Conservation (phyloP, 1,284 basidiomycete genomes). For the Apiotrichum brassicae region DNA sequence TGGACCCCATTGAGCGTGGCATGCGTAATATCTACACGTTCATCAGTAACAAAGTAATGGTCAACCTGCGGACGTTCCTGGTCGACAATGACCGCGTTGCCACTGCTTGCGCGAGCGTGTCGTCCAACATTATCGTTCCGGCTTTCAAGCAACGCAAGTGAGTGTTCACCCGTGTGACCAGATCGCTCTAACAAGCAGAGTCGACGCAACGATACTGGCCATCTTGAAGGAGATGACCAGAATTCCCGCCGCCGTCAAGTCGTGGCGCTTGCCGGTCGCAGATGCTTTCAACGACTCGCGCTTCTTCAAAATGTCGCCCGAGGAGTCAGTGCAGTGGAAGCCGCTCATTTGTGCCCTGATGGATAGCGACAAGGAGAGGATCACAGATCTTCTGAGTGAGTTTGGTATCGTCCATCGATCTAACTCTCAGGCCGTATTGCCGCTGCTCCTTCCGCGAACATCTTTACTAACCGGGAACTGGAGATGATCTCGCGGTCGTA, state of each 20-base stretch:
- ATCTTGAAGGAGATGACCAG: constrained; percentile 72
- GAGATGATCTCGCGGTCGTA: constrained; percentile 85
- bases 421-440: constrained; percentile 64
- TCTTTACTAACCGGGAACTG: constrained; percentile 91
- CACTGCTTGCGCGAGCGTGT: constrained; percentile 69
- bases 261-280: constrained; percentile 72
- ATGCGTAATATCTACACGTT: constrained; percentile 60
- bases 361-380: constrained; percentile 77
- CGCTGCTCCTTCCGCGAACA: constrained; percentile 82
- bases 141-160: constrained; percentile 51
- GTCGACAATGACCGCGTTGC: constrained; percentile 78
- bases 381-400: constrained; percentile 74
- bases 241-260: constrained; percentile 69
- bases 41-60: constrained; percentile 63
- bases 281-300: constrained; percentile 81
- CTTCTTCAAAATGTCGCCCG: constrained; percentile 62
- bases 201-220: constrained; percentile 49
- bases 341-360: constrained; percentile 72
- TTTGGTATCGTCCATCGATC: not conserved
- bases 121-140: constrained; percentile 79
- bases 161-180: constrained; percentile 16
- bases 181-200: constrained; percentile 24
- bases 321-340: constrained; percentile 61
- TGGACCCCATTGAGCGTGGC: not conserved
- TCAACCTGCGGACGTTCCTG: constrained; percentile 71